Conservation (phyloP, 148 eudicot species). For the Cornus suecica region DNA sequence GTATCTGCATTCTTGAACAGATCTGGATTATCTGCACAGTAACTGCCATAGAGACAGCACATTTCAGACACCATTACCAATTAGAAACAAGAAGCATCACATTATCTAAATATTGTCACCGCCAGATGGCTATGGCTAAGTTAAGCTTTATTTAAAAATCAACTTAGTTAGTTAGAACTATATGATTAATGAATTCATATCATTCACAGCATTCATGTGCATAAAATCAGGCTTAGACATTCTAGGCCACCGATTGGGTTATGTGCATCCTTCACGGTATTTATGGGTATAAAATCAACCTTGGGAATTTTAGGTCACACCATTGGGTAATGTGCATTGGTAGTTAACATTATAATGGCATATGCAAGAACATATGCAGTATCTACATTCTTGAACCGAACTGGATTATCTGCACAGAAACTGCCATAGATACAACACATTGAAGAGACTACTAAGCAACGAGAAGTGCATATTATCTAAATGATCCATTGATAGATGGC, state of each 20-base stretch:
- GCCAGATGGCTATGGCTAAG: not conserved
- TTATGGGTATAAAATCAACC: constrained; percentile 83
- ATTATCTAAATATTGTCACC: not conserved
- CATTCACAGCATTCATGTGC: too few relatives aligned
- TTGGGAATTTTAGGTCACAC: constrained; percentile 97
- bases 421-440: constrained; percentile 44
- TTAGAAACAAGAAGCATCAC: constrained; percentile 8
- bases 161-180: too few relatives aligned
- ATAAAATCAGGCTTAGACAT: not conserved
- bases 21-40: constrained; percentile 94
- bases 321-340: constrained; percentile 98
- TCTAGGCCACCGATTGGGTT: too few relatives aligned
- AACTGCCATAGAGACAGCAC: constrained; percentile 48
- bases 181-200: not conserved
- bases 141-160: not conserved
- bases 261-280: constrained; percentile 67
- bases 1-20: constrained; percentile 97
- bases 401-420: constrained; percentile 95
- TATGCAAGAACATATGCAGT: constrained; percentile 99
- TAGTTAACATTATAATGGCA: constrained; percentile 97
- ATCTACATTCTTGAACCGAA: constrained; percentile 92
- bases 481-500: not conserved
- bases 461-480: constrained; percentile 1
- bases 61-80: constrained; percentile 14
- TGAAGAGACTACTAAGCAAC: constrained; percentile 14